Evolutionary conservation across 1,284 basidiomycete species (phyloP).

Genomic region (Malassezia vespertilionis): DNA sequence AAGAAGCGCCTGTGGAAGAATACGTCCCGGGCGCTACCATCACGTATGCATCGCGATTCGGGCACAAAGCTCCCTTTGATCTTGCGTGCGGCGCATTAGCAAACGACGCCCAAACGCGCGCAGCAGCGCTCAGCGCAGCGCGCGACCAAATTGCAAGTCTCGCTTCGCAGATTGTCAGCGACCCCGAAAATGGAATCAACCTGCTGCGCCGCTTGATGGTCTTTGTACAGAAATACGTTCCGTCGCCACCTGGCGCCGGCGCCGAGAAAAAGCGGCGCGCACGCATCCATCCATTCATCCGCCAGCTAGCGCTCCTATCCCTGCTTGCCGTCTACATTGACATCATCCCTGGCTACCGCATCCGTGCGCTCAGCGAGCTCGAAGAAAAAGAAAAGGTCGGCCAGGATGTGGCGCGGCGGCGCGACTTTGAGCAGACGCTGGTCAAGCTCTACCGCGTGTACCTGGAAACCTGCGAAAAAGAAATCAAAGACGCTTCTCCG

Average conservation of each 20-base stretch:
- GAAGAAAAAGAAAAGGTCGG: conserved; percentile 88
- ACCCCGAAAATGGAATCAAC: conserved; percentile 39
- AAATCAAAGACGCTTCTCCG: conserved; percentile 57
- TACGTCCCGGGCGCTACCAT: conserved; percentile 1
- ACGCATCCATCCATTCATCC: conserved; percentile 66
- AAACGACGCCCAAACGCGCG: conserved; percentile 7
- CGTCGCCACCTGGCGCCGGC: conserved; percentile 9
- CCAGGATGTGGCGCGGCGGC: conserved; percentile 75
- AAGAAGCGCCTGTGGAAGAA: conserved; percentile 1
- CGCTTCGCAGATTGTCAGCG: conserved; percentile 35
- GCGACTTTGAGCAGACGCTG: conserved; percentile 95
- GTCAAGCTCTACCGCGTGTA: conserved; percentile 79
- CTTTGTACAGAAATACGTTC: conserved; percentile 23
- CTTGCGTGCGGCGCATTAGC: conserved; percentile 20
- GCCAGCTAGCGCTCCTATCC: conserved; percentile 77
- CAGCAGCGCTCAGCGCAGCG: conserved; percentile 20
- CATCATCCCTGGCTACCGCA: conserved; percentile 67
- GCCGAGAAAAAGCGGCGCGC: conserved; percentile 46
- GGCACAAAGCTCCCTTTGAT: conserved; percentile 32
- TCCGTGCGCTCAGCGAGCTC: conserved; percentile 74
- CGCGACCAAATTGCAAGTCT: conserved; percentile 45
- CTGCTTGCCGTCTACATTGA: conserved; percentile 92
- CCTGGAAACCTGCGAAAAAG: conserved; percentile 73
- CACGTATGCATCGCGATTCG: conserved; percentile 26
- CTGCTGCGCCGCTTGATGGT: conserved; percentile 30